A percentile compares a stretch with the other conserved stretches of the same genome.
phyloP scores from a whole-genome alignment of 208 protist species.

The Wallacemonas collosoma region DNA sequence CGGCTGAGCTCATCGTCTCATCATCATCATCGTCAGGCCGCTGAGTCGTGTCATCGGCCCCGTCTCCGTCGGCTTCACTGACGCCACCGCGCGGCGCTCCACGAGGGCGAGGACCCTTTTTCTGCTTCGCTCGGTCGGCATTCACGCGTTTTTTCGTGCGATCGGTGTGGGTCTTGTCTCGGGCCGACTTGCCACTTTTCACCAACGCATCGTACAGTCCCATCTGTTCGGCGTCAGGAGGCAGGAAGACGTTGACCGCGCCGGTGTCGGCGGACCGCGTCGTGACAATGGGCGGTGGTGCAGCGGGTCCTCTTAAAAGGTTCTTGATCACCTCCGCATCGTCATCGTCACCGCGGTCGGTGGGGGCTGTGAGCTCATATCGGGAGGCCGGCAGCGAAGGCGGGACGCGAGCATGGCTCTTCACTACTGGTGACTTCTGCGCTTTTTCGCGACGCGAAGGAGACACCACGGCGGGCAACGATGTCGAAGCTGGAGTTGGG shows the following conservation, averaged over 20 bases:
- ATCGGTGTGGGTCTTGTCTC: neutral
- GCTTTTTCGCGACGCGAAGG: neutral
- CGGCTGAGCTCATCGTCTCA: neutral
- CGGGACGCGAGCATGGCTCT: neutral
- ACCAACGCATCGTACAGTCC: constrained; percentile 11
- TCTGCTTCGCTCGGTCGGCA: neutral
- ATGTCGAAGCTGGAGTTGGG: neutral
- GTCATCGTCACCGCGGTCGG: neutral
- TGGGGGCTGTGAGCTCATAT: neutral
- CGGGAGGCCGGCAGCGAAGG: constrained; percentile 11
- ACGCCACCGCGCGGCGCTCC: neutral
- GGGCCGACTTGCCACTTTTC: neutral
- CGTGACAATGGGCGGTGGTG: constrained; percentile 5
- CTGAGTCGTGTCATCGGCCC: neutral
- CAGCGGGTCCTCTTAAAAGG: constrained; percentile 1
- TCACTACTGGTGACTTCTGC: neutral
- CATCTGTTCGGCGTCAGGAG: constrained; percentile 12
- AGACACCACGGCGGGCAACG: neutral
- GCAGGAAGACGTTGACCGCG: constrained; percentile 14
- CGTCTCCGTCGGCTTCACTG: neutral
- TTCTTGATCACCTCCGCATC: constrained; percentile 11
- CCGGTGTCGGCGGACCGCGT: constrained; percentile 11
- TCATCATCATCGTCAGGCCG: constrained; percentile 7
- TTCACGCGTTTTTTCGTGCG: neutral
- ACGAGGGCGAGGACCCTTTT: too few relatives aligned